These are phyloP conservation scores for Gaultheria prostrata DNA, from an alignment of 148 eudicot species.

Conservation along the genomic window DNA sequence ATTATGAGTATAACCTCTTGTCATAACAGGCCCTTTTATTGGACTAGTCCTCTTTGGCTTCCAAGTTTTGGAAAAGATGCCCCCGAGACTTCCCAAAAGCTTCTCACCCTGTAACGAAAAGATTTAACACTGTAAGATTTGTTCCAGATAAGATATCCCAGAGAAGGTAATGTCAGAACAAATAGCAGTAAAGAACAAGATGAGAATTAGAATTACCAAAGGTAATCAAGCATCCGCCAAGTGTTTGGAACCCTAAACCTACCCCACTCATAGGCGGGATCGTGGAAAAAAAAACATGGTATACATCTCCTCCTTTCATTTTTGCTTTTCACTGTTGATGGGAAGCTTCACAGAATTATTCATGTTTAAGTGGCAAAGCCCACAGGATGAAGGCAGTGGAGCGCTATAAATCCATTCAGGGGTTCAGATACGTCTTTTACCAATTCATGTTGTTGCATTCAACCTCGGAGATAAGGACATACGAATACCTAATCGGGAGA, in stretches of 20 bases:
- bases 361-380: neutral
- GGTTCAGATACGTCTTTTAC: neutral
- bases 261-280: neutral
- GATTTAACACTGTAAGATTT: neutral
- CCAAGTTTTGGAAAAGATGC: conserved; percentile 89
- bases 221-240: neutral
- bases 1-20: conserved; percentile 49
- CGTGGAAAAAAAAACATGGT: neutral
- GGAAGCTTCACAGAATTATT: neutral
- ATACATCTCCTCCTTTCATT: neutral
- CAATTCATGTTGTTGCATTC: neutral
- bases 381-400: neutral
- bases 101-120: conserved; percentile 70
- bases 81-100: conserved; percentile 94
- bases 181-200: neutral
- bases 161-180: neutral
- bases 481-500: neutral
- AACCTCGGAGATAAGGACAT: neutral
- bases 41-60: conserved; percentile 73
- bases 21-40: conserved; percentile 61
- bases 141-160: neutral
- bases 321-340: neutral
- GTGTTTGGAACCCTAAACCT: neutral
- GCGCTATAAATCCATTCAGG: neutral
- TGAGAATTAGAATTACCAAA: neutral